A percentile compares a stretch with the other conserved stretches of the same genome.
Conservation (phyloP, 768 basidiomycete genomes). For the Leccinum variicolor region DNA sequence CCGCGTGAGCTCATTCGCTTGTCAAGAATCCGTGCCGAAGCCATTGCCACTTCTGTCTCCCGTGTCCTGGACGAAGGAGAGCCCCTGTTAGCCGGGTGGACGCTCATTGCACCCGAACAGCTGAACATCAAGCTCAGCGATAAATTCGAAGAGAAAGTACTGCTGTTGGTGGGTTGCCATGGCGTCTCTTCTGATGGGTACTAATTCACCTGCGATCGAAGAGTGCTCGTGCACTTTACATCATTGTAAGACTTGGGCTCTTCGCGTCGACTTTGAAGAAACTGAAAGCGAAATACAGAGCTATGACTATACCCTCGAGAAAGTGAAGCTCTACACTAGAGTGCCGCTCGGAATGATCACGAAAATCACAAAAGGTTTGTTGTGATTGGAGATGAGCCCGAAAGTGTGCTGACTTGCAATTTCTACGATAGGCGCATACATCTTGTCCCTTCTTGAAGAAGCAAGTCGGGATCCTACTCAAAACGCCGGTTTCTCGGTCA, state of each 20-base stretch:
- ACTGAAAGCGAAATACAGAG: conserved; percentile 46
- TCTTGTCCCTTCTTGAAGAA: conserved; percentile 90
- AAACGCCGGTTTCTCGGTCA: conserved; percentile 83
- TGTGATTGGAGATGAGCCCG: neutral
- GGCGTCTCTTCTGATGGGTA: neutral
- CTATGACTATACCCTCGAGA: conserved; percentile 90
- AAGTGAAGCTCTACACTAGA: conserved; percentile 86
- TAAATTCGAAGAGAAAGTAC: conserved; percentile 91
- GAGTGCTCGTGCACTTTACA: conserved; percentile 58
- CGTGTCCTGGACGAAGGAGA: conserved; percentile 77
- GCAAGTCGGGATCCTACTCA: conserved; percentile 83
- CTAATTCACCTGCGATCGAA: conserved; percentile 13
- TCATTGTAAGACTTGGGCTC: conserved; percentile 56
- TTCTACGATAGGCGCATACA: conserved; percentile 74
- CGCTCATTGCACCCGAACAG: conserved; percentile 80
- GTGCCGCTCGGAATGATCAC: conserved; percentile 82
- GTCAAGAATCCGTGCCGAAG: conserved; percentile 86
- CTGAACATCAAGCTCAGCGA: conserved; percentile 68
- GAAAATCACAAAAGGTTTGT: conserved; percentile 70
- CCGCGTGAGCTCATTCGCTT: conserved; percentile 85
- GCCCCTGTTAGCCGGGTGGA: conserved; percentile 82
- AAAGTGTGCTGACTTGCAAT: neutral
- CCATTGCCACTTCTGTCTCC: conserved; percentile 84
- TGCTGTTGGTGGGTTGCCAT: conserved; percentile 68
- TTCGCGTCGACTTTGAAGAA: neutral